These are phyloP conservation scores for Colletotrichum salicis DNA, from an alignment of 2,329 filamentous ascomycete species.

Conservation along the genomic window DNA sequence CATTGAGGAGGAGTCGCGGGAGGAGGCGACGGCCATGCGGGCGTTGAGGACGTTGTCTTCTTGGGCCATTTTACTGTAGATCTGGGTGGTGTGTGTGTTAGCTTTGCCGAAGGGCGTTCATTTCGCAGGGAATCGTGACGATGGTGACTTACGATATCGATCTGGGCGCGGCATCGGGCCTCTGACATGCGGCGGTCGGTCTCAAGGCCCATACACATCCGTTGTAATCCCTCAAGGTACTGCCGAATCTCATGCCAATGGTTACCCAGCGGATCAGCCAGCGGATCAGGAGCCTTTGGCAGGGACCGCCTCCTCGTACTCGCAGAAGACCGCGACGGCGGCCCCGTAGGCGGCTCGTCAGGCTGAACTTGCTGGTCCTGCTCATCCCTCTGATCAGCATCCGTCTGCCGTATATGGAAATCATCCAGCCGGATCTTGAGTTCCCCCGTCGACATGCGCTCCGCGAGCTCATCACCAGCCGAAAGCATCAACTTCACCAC, in stretches of 20 bases:
- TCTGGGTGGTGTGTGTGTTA: slow-evolving; percentile 43
- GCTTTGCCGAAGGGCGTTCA: too few species aligned
- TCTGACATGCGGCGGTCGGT: slow-evolving; percentile 59
- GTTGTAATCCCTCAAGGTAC: slow-evolving; percentile 56
- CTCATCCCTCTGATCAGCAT: slow-evolving; percentile 10
- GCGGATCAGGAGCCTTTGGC: slow-evolving; percentile 14
- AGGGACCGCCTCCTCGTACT: slow-evolving; percentile 25
- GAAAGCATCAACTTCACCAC: slow-evolving; percentile 56
- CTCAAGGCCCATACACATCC: slow-evolving; percentile 56
- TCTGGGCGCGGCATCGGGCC: slow-evolving; percentile 56
- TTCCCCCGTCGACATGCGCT: slow-evolving; percentile 38
- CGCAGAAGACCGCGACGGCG: slow-evolving; percentile 22
- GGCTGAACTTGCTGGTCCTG: slow-evolving; percentile 27
- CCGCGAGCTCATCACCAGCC: slow-evolving; percentile 55
- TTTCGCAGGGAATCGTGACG: too few species aligned
- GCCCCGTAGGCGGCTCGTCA: slow-evolving; percentile 28
- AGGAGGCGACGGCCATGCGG: slow-evolving; percentile 52
- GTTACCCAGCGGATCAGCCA: slow-evolving; percentile 41
- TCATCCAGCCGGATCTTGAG: slow-evolving; percentile 36
- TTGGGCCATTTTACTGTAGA: slow-evolving; percentile 61
- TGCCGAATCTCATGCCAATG: slow-evolving; percentile 60
- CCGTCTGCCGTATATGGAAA: background rate
- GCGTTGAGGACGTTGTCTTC: slow-evolving; percentile 59
- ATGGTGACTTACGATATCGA: slow-evolving; percentile 52
- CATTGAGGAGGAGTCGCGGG: slow-evolving; percentile 58